These are phyloP conservation scores for Aspergillus taichungensis DNA, from an alignment of 495 filamentous ascomycete genomes.

Conservation along the genomic window DNA sequence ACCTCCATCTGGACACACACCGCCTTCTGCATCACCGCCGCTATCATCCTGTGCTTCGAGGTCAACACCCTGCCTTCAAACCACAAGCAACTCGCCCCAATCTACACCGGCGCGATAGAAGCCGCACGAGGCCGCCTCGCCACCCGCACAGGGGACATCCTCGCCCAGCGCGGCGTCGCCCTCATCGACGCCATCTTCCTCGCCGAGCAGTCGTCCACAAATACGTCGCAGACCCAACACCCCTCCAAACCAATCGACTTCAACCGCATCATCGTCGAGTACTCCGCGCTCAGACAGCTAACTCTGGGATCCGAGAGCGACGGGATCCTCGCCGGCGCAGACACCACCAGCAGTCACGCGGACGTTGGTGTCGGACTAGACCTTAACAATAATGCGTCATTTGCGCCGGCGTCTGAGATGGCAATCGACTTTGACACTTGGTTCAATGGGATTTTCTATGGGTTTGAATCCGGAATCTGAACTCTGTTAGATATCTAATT, in stretches of 20 bases:
- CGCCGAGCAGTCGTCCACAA: conserved; percentile 4
- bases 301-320: neutral
- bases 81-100: neutral
- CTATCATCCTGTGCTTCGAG: conserved; percentile 25
- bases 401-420: no score
- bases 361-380: no score
- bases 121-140: conserved; percentile 20
- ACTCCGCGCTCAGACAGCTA: conserved; percentile 15
- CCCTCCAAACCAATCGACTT: conserved; percentile 9
- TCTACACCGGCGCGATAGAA: conserved; percentile 15
- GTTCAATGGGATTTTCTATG: conserved; percentile 22
- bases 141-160: conserved; percentile 11
- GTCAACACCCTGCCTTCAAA: conserved; percentile 9
- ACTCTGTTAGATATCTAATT: no score
- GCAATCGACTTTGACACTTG: conserved; percentile 18
- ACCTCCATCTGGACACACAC: conserved; percentile 26
- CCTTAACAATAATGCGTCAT: no score
- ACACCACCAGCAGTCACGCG: no score
- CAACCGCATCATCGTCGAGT: conserved; percentile 18
- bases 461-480: no score
- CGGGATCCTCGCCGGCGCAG: no score
- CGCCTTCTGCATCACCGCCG: conserved; percentile 23
- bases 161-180: conserved; percentile 23
- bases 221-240: neutral
- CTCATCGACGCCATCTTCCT: conserved; percentile 23